Percentiles rank a stretch among this genome's conserved stretches.
phyloP scores from a whole-genome alignment of 768 basidiomycete species.

The Boletus sp. region DNA sequence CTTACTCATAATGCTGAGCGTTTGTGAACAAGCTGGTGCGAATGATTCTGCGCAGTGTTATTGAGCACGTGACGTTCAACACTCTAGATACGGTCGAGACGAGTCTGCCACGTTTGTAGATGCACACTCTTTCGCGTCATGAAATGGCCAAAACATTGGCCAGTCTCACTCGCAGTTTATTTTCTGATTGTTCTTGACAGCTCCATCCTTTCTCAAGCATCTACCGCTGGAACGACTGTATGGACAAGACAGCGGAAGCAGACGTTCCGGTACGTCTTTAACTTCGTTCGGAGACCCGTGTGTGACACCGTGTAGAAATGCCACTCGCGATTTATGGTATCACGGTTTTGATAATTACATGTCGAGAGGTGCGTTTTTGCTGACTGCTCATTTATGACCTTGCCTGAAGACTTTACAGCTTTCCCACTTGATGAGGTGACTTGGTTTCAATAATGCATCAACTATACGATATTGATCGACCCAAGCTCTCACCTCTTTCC shows the following conservation, averaged over 20 bases:
- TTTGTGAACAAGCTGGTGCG: neutral
- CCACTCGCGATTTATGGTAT: constrained; percentile 77
- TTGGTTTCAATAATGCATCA: constrained; percentile 3
- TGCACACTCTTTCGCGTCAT: constrained; percentile 21
- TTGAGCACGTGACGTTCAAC: constrained; percentile 19
- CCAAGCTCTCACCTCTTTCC: constrained; percentile 80
- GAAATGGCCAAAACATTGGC: constrained; percentile 50
- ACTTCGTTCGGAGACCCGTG: neutral
- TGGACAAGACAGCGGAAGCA: constrained; percentile 62
- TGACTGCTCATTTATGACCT: constrained; percentile 3
- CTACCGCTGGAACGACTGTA: constrained; percentile 25
- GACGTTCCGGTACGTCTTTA: constrained; percentile 46
- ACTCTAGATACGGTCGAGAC: too few relatives aligned
- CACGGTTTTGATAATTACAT: constrained; percentile 91
- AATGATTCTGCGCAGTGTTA: neutral
- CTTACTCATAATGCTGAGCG: constrained; percentile 40
- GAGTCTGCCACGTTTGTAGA: constrained; percentile 26
- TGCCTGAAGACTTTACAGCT: constrained; percentile 42
- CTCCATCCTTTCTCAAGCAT: constrained; percentile 12
- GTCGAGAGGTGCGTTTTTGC: constrained; percentile 56
- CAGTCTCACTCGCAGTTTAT: constrained; percentile 41
- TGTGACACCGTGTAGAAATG: constrained; percentile 45
- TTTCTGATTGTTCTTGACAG: constrained; percentile 39
- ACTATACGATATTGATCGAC: constrained; percentile 13
- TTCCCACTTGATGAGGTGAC: constrained; percentile 82